Evolutionary conservation across 495 filamentous ascomycete genomes (phyloP), one percentile per base, ranked within the genome.

Genomic region (Pyrenula aspistea): DNA sequence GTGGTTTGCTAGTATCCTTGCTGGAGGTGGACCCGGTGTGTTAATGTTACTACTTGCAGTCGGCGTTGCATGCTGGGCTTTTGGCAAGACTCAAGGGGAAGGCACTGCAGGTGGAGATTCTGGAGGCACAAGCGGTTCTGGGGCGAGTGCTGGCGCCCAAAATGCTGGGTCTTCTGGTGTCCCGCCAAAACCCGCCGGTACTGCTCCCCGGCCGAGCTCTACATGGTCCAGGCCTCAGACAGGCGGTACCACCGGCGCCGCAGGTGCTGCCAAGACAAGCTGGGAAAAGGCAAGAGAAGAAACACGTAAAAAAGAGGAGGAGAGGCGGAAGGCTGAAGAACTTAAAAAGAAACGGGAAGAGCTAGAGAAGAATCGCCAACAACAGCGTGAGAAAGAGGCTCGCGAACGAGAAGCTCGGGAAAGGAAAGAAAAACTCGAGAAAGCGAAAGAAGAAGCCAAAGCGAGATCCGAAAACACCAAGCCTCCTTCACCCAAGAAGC

Each of bases 61-160:
- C n/a, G 89, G 84, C 2, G 60, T 92, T 11, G 86, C 80, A 10
- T 85, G 83, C 0, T 95, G 87, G 88, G 79, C 82, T 2, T 75
- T 83, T 65, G 89, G 88, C 2, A 78, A 80, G 60, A 81, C 76
- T 23, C 86, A 89, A 65, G 72, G 68, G 10, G 78, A 81, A 56
- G 64, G 62, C 19, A 64, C 67, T 2, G 61, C 64, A 51, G 58
- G 58, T 21, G 57, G 61, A 15, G 65, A 66, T 15, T 51, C 60
- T 59, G 68, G 67, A 55, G 57, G 61, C 12, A 59, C 57, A 57
- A 11, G 59, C 61, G 25, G 62, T 58, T 2, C 55, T 56, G 63
- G 60, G 24, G 56, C 57, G 12, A 59, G 53, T 15, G 53, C 55
- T 4, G 55, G 56, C 36, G 57, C 55, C 48, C 47, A 54, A n/a